Evolutionary conservation across 2,329 filamentous ascomycete genomes (phyloP), one percentile per base, ranked within the genome.

Genomic region (Diaporthe aspalathi): DNA sequence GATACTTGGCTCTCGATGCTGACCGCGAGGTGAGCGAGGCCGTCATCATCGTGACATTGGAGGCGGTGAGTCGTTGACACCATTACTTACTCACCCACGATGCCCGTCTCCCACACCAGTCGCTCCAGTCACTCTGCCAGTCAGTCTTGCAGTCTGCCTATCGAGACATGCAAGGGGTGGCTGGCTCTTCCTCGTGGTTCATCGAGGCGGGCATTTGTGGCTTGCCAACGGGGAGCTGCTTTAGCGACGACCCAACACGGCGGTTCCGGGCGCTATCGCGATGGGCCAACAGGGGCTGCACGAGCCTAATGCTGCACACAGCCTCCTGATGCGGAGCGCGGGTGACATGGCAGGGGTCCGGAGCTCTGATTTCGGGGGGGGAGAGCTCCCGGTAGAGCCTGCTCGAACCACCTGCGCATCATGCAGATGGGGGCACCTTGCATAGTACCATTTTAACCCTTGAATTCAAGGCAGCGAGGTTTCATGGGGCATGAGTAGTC

Each of bases 251-350:
- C 60, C 60, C 60, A 65, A 65, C 60, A 50, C 60, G 60, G 60
- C 45, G 60, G 60, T 50, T 38, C 60, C 60, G 60, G 45, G 45
- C 29, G 60, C 60, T 65, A 50, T 65, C 29, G 60, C 60, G 45
- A 65, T 65, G 45, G 45, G 45, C n/a, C 45, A n/a, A 50, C 60
- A 65, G 60, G 60, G 60, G 45, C 60, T 38, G 60, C 60, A 65
- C 60, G 60, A 65, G 60, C 60, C 60, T 65, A 65, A 38, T 65
- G 60, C 60, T 65, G 60, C 60, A 65, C 60, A 65, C 60, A 65
- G 60, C 60, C 60, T 32, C 60, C 12, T 32, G 7, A 14, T 63
- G 60, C 24, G 60, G 60, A 50, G 60, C 50, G 45, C 60, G 43
- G 60, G 60, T 63, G 60, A 24, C 43, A 17, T 43, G 27, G 45